A percentile compares a stretch with the other conserved stretches of the same genome.
phyloP scores from a whole-genome alignment of 2,329 filamentous ascomycete genomes.

The Penicillium italicum region DNA sequence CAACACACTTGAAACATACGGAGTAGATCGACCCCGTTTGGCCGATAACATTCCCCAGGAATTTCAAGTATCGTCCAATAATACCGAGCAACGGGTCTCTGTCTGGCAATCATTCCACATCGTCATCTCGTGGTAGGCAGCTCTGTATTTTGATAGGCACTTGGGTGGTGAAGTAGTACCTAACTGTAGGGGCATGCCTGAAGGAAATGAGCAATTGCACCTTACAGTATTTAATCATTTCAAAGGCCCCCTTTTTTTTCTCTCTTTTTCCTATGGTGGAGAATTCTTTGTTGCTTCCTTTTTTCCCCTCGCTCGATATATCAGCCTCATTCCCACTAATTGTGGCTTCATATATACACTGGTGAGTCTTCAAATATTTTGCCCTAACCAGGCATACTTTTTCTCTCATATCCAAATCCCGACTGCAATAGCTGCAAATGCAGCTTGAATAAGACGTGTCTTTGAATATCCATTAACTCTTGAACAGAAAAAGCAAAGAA shows the following conservation, averaged over 20 bases:
- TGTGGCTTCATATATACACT: neutral
- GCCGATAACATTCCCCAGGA: constrained; percentile 26
- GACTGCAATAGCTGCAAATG: neutral
- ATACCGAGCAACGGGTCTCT: constrained; percentile 12
- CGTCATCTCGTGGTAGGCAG: constrained; percentile 19
- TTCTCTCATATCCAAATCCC: neutral
- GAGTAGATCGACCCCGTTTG: constrained; percentile 23
- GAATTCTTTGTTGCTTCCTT: constrained; percentile 1
- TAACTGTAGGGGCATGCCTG: constrained; percentile 7
- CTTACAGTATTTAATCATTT: constrained; percentile 10
- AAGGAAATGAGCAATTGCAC: constrained; percentile 7
- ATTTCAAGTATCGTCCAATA: constrained; percentile 23
- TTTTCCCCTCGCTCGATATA: constrained; percentile 1
- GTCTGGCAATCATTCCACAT: constrained; percentile 21
- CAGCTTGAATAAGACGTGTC: neutral
- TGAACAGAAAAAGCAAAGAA: neutral
- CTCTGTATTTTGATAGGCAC: constrained; percentile 17
- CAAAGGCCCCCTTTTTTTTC: neutral
- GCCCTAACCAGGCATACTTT: neutral
- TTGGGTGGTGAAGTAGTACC: constrained; percentile 10
- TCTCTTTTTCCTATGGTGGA: neutral
- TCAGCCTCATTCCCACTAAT: constrained; percentile 15
- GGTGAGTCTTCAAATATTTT: neutral
- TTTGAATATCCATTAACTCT: neutral
- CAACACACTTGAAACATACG: constrained; percentile 24